Conservation (phyloP, 2,329 filamentous ascomycete genomes). For the Pseudopithomyces maydicus region DNA sequence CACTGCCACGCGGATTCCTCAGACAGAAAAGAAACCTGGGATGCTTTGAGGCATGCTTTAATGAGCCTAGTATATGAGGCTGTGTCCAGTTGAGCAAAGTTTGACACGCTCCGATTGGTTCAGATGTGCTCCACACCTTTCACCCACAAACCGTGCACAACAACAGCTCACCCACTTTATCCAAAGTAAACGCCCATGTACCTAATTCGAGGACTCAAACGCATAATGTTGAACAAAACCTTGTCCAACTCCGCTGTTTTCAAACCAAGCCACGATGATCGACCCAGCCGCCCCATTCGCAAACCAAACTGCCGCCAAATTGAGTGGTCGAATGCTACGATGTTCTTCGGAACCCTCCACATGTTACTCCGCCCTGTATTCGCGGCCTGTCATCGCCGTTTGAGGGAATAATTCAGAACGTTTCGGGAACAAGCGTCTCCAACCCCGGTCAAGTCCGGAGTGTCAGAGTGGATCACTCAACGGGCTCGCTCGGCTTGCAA, state of each 20-base stretch:
- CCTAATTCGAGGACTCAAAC: slow-evolving; percentile 17
- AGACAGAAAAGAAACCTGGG: slow-evolving; percentile 28
- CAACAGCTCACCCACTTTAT: neutral
- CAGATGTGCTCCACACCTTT: slow-evolving; percentile 3
- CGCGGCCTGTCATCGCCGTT: slow-evolving; percentile 14
- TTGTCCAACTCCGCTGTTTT: slow-evolving; percentile 20
- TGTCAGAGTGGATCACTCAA: slow-evolving; percentile 21
- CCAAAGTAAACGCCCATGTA: neutral
- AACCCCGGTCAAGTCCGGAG: slow-evolving; percentile 16
- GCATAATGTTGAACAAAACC: slow-evolving; percentile 26
- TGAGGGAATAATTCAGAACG: slow-evolving; percentile 20
- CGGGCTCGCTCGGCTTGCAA: neutral
- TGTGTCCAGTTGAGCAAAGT: slow-evolving; percentile 9
- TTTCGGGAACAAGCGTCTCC: slow-evolving; percentile 28
- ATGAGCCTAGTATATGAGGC: slow-evolving; percentile 13
- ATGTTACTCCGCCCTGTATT: slow-evolving; percentile 16
- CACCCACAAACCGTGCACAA: slow-evolving; percentile 2
- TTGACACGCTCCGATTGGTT: slow-evolving; percentile 13
- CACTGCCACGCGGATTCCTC: slow-evolving; percentile 10
- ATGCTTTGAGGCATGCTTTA: slow-evolving; percentile 18
- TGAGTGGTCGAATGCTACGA: slow-evolving; percentile 13
- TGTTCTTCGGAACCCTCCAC: neutral
- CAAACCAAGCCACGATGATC: slow-evolving; percentile 17
- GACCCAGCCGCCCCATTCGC: slow-evolving; percentile 24
- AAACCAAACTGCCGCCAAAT: slow-evolving; percentile 23